Evolutionary conservation across 129 eudicot species (phyloP).

Genomic region (Flaveria sonorensis): DNA sequence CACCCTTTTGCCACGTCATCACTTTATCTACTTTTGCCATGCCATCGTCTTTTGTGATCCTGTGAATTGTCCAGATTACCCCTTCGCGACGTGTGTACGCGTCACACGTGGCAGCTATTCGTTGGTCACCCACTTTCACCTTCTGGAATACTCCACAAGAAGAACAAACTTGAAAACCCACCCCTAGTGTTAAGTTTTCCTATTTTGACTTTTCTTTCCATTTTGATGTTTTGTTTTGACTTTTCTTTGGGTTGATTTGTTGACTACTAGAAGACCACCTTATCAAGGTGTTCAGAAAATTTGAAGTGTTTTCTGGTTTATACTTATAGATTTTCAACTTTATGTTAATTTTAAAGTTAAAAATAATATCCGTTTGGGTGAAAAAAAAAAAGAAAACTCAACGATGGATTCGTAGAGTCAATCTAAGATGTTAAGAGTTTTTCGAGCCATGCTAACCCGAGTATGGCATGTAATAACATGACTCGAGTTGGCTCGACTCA

Average conservation of each 20-base stretch:
- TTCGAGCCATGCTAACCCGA: too few relatives aligned
- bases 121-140: constrained; percentile 7
- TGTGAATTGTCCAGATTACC: constrained; percentile 1
- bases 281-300: background rate
- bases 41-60: background rate
- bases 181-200: background rate
- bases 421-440: too few relatives aligned
- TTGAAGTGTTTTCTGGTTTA: background rate
- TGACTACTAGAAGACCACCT: constrained; percentile 16
- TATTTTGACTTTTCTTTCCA: constrained; percentile 19
- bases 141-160: constrained; percentile 6
- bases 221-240: background rate
- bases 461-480: too few relatives aligned
- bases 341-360: too few relatives aligned
- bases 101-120: constrained; percentile 23
- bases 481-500: too few relatives aligned
- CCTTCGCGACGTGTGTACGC: background rate
- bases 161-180: background rate
- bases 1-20: constrained; percentile 15
- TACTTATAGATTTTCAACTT: background rate
- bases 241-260: background rate
- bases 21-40: background rate
- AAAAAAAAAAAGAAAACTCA: too few relatives aligned
- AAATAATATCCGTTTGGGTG: background rate
- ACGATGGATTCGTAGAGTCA: too few relatives aligned